A percentile compares a stretch with the other conserved stretches of the same genome.
These are phyloP conservation scores for Nemania bipapillata DNA, from an alignment of 2,329 filamentous ascomycete genomes.

Conservation along the genomic window DNA sequence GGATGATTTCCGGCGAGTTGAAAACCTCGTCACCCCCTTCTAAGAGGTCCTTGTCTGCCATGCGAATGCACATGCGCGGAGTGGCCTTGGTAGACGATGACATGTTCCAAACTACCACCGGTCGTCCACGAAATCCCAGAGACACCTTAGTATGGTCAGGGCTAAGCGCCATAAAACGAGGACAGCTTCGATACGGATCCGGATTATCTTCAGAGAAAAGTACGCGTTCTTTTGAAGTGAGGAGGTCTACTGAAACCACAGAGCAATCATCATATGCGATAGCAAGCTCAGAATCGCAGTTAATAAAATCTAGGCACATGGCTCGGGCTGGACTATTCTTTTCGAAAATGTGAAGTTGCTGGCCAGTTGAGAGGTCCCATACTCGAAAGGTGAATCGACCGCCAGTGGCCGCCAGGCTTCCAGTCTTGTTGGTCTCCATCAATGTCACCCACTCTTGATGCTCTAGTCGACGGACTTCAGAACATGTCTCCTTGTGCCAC, in stretches of 20 bases:
- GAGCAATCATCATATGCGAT: too few relatives aligned
- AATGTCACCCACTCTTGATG: not conserved
- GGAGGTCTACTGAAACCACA: too few relatives aligned
- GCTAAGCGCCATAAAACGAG: not conserved
- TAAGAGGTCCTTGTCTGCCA: too few relatives aligned
- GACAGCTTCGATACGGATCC: not conserved
- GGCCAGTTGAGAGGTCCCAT: not conserved
- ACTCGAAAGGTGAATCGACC: not conserved
- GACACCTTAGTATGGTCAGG: not conserved
- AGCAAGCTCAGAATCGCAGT: too few relatives aligned
- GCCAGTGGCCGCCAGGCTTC: not conserved
- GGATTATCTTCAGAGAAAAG: too few relatives aligned
- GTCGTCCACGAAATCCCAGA: not conserved
- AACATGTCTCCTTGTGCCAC: not conserved
- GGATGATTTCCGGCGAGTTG: not conserved
- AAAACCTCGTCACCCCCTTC: too few relatives aligned
- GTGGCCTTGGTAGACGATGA: not conserved
- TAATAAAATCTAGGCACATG: too few relatives aligned
- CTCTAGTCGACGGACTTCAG: not conserved
- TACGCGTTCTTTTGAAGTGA: too few relatives aligned
- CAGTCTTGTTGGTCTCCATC: not conserved
- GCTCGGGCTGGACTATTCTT: too few relatives aligned
- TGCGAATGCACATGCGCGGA: not conserved
- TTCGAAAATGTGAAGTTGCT: not conserved
- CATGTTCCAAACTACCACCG: conserved; percentile 1